Base-by-base conservation (phyloP, 2,329 filamentous ascomycete genomes). In the Hypomyces rosellus region DNA sequence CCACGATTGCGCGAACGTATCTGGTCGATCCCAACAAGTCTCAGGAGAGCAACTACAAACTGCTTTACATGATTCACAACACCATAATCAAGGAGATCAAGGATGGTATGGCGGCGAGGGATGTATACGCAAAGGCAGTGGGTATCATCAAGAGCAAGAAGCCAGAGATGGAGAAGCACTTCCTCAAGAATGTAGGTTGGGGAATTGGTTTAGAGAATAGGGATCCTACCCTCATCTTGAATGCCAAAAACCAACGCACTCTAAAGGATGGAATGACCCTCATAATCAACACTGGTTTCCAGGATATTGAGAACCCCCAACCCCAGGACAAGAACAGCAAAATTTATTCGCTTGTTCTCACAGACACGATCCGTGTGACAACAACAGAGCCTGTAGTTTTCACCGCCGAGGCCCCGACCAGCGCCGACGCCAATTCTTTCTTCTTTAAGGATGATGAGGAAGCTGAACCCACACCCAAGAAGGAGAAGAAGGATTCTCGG, bases 391-490 rank as follows among this genome's bases (percentile, higher is more conserved):
- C 86, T 1, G 85, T 90, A 33, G 84, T 96, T 25, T 97, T 99
- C 71, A 99, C 93, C 15, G 90, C 89, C 52, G 91, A 96, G 64
- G 91, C 92, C 0, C 85, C 91, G 2, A 88, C 88, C 25, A 92
- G 96, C 63, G 82, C 95, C 52, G 93, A 97, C 62, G 90, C 90
- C 4, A 92, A 92, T 37, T 96, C 92, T 0, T 99, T 99, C 75
- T 97, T 96, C 72, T 99, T 99, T 76, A 95, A 96, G 65, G 92
- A 97, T 59, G 90, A 96, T 54, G 89, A 95, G 64, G 88, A 95
- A 58, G 82, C 89, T 55, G 84, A 89, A 66, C 87, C 88, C 33
- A 80, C 87, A 9, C 87, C 89, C n/a, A 95, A 93, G 59, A 95
- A 95, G 69, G 84, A 91, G 60, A 95, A 93, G 77, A 89, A 85